phyloP scores from a whole-genome alignment of 768 basidiomycete genomes.

The Strobilomyces dryophilus region DNA sequence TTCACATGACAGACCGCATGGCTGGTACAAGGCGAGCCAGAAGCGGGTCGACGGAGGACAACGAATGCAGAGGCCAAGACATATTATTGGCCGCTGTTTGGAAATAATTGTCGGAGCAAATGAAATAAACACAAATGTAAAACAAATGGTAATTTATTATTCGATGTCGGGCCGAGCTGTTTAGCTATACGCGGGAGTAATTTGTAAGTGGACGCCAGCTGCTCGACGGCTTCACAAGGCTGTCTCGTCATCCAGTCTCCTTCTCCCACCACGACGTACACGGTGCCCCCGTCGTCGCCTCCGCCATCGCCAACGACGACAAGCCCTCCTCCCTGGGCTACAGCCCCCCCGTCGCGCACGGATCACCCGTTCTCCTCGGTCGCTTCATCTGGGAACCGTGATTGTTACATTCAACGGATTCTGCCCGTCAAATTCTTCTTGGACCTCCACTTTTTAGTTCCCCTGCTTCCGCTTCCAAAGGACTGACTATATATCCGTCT shows the following conservation, averaged over 20 bases:
- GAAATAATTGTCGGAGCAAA: constrained; percentile 5
- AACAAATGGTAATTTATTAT: not conserved
- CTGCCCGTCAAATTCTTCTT: constrained; percentile 15
- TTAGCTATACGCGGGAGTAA: constrained; percentile 16
- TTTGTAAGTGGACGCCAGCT: constrained; percentile 18
- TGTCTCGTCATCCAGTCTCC: constrained; percentile 12
- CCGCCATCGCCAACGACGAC: constrained; percentile 12
- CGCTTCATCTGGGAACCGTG: constrained; percentile 25
- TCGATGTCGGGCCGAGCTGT: constrained; percentile 18
- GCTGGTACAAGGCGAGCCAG: not conserved
- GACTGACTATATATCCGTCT: constrained; percentile 19
- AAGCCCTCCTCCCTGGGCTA: not conserved
- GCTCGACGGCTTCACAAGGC: constrained; percentile 17
- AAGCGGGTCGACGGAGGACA: constrained; percentile 5
- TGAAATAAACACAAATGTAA: not conserved
- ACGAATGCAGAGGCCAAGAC: not conserved
- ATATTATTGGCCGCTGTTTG: not conserved
- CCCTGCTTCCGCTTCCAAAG: constrained; percentile 13
- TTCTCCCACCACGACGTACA: constrained; percentile 20
- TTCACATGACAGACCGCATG: constrained; percentile 16
- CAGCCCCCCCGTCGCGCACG: constrained; percentile 7
- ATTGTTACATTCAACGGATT: constrained; percentile 22
- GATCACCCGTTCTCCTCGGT: constrained; percentile 24
- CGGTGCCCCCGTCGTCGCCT: constrained; percentile 7
- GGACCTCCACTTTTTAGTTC: constrained; percentile 9